Percentiles rank a stretch among this genome's conserved stretches.
Conservation (phyloP, 75 land plant species). For the Cupressus sempervirens region DNA sequence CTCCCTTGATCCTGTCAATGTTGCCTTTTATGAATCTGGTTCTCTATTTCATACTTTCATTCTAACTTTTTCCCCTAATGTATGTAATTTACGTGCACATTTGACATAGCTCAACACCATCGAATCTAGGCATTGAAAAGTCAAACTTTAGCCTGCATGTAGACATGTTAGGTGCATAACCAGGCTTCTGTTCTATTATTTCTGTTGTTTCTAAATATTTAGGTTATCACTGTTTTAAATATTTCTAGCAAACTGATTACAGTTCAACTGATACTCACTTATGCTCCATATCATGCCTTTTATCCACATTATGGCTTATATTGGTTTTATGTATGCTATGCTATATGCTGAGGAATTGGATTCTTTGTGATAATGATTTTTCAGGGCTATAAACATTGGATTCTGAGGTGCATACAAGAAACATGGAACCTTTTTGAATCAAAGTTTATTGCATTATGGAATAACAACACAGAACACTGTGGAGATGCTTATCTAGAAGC, state of each 20-base stretch:
- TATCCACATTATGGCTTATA: neutral
- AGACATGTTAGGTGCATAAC: neutral
- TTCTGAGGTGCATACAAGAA: constrained; percentile 60
- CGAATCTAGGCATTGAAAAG: neutral
- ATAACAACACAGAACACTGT: constrained; percentile 49
- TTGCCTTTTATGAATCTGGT: neutral
- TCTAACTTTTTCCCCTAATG: neutral
- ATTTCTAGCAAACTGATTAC: neutral
- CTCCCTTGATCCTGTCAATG: neutral
- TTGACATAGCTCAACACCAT: neutral
- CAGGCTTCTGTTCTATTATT: neutral
- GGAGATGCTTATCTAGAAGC: constrained; percentile 86
- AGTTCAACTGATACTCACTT: neutral
- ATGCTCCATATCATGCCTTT: neutral
- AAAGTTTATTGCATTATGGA: constrained; percentile 75
- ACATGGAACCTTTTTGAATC: constrained; percentile 77
- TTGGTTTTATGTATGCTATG: neutral
- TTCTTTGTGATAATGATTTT: constrained; percentile 3
- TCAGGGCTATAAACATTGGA: constrained; percentile 85
- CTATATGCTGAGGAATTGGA: neutral
- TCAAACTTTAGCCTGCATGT: neutral
- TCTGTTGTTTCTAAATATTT: neutral
- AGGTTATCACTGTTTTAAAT: neutral
- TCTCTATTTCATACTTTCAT: neutral
- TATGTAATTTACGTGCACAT: neutral